Evolutionary conservation across 2,329 filamentous ascomycete genomes (phyloP), one percentile per base, ranked within the genome.

Genomic region (Arthrobotrys musiformis): DNA sequence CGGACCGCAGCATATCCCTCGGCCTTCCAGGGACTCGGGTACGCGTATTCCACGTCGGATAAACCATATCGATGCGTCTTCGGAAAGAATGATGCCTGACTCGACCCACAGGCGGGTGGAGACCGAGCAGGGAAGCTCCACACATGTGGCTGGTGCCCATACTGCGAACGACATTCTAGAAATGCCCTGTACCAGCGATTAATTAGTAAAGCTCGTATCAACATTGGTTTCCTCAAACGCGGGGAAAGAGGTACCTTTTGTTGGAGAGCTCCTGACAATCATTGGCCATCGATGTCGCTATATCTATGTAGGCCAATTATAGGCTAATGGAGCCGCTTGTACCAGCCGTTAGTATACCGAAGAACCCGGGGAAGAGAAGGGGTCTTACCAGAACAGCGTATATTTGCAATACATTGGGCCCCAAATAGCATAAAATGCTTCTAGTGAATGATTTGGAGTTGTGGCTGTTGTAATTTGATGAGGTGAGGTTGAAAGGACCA

Each of bases 71-170:
- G 17, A 58, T 24, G 54, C 24, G 19, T 40, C 2, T 26, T 58
- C 30, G 33, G 54, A 19, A 58, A 58, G 33, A 26, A 15, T n/a
- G 37, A 28, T 56, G 28, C 54, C 33, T 3, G 54, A n/a, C 6
- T 19, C n/a, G 54, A 58, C 54, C 54, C 54, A 58, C 54, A 58
- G 54, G 30, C 33, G 22, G 54, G 54, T 58, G 54, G 54, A 26
- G 33, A 24, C 54, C 33, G 54, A 58, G 54, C 54, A 40, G 54
- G 54, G 54, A 17, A 40, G 54, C 33, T 58, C 54, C 54, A 58
- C 54, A 37, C 13, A 48, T 24, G 54, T 40, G 54, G 22, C 54
- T 58, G n/a, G 30, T 40, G 22, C 33, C n/a, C n/a, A n/a, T n/a
- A n/a, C n/a, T n/a, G n/a, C n/a, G n/a, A n/a, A n/a, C n/a, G n/a